Evolutionary conservation across 1,284 basidiomycete genomes (phyloP), one percentile per base, ranked within the genome.

Genomic region (Meira nashicola): DNA sequence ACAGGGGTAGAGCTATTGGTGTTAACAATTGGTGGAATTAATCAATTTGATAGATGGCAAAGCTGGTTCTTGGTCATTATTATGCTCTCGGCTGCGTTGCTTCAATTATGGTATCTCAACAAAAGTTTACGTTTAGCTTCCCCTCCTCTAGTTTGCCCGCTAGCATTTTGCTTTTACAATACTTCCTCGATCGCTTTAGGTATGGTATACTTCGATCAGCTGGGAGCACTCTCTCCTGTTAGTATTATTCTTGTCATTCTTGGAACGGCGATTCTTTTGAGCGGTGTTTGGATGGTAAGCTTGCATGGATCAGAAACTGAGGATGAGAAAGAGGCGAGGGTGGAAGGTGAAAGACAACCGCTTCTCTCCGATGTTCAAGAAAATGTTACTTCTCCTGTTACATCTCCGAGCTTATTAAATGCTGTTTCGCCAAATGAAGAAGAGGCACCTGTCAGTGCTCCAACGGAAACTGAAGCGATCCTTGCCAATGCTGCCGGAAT

Each of bases 81-180:
- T 1, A 80, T 93, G 23, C 81, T 85, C 15, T 80, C 83, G 0
- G 89, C 89, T 66, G 90, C 89, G 1, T 78, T 92, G 15, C 79
- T 89, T 44, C 81, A 85, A 79, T 83, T 96, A 38, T 92, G 90
- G 84, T 97, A 97, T 78, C 84, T 96, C 66, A 92, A 97, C 80
- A 92, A 92, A 77, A 87, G 87, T 10, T 82, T 97, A 54, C 83
- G 88, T 40, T 83, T 93, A 43, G 71, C 73, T 17, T 71, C 73
- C 51, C 93, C 93, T 0, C 92, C 90, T 0, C 80, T 95, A 52
- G 88, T 96, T 46, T 95, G 92, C 79, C 93, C 93, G 25, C 84
- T 92, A 68, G 92, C 92, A 1, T 97, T 96, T 79, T 95, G 92
- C 79, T 92, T 92, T 78, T 97, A 95, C 81, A 96, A 95, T 73